Base-by-base conservation (phyloP, 202 grass and related monocot genomes). In the Dendrocalamus latiflorus region DNA sequence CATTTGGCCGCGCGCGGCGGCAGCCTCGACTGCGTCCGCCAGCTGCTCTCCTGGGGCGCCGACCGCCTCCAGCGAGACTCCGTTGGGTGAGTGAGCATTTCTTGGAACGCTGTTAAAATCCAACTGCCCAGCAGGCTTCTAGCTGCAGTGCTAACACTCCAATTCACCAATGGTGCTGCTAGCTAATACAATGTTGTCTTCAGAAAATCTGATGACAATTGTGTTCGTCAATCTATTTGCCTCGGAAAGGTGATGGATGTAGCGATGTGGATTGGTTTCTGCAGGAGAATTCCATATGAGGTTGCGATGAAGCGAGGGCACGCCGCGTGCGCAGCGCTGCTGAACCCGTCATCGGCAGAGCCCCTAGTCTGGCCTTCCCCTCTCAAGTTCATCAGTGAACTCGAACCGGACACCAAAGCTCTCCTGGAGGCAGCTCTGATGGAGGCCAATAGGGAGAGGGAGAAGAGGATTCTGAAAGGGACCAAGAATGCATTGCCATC, bases 361-460 rank as follows among this genome's bases (percentile, higher is more conserved):
- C 96, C 96, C 44, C 84, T 99, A 3, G 96, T 99, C 4, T 99
- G 96, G 96, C 96, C n/a, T n/a, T n/a, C n/a, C n/a, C n/a, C n/a
- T n/a, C n/a, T n/a, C n/a, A n/a, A n/a, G n/a, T n/a, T n/a, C n/a
- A n/a, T n/a, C n/a, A n/a, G n/a, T n/a, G n/a, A n/a, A n/a, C n/a
- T n/a, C n/a, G n/a, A n/a, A n/a, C n/a, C n/a, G n/a, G n/a, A n/a
- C n/a, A n/a, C n/a, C n/a, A n/a, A n/a, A n/a, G n/a, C n/a, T n/a
- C n/a, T n/a, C n/a, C n/a, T n/a, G n/a, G n/a, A n/a, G n/a, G n/a
- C n/a, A n/a, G n/a, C n/a, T n/a, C n/a, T n/a, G 51, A 90, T 94
- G 89, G 96, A 95, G 83, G 93, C 88, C 77, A 99, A 96, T 1
- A 36, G 85, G 71, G 91, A 95, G 81, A 92, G 96, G 78, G 96